These are phyloP conservation scores for Perilla frutescens DNA, from an alignment of 257 asterid genomes.

Conservation along the genomic window DNA sequence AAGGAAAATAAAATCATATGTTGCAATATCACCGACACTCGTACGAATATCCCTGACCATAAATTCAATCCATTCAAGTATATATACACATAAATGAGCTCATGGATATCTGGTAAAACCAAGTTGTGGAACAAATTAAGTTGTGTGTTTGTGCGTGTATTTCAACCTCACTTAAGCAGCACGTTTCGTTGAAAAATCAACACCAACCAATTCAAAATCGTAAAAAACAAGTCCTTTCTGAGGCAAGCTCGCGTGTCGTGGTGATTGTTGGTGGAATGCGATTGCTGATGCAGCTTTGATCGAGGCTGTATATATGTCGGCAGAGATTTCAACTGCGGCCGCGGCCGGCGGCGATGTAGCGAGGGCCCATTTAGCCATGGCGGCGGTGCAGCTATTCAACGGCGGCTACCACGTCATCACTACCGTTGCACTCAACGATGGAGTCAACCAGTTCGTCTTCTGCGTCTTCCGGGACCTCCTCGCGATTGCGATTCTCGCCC, in stretches of 20 bases:
- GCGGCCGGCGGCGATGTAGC: constrained; percentile 50
- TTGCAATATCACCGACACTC: too few species aligned
- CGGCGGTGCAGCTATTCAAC: constrained; percentile 74
- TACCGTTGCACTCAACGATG: constrained; percentile 86
- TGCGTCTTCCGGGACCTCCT: constrained; percentile 83
- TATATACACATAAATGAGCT: too few species aligned
- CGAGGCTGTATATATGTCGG: constrained; percentile 40
- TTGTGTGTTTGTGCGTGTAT: not conserved
- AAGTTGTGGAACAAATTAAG: too few species aligned
- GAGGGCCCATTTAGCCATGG: constrained; percentile 85
- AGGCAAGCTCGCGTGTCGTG: not conserved
- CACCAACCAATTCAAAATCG: not conserved
- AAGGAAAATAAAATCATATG: too few species aligned
- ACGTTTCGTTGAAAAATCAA: constrained; percentile 1
- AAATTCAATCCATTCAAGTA: too few species aligned
- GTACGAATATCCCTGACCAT: too few species aligned
- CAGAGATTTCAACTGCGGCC: constrained; percentile 33
- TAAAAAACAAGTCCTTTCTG: not conserved
- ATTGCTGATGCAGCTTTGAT: constrained; percentile 19
- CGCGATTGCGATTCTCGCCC: constrained; percentile 82
- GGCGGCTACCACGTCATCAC: constrained; percentile 95
- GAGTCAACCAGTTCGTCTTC: constrained; percentile 85
- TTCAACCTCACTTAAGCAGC: not conserved
- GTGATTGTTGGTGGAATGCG: not conserved
- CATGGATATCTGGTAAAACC: too few species aligned